Evolutionary conservation across 768 basidiomycete genomes (phyloP).

Genomic region (Auriculariales sp.): DNA sequence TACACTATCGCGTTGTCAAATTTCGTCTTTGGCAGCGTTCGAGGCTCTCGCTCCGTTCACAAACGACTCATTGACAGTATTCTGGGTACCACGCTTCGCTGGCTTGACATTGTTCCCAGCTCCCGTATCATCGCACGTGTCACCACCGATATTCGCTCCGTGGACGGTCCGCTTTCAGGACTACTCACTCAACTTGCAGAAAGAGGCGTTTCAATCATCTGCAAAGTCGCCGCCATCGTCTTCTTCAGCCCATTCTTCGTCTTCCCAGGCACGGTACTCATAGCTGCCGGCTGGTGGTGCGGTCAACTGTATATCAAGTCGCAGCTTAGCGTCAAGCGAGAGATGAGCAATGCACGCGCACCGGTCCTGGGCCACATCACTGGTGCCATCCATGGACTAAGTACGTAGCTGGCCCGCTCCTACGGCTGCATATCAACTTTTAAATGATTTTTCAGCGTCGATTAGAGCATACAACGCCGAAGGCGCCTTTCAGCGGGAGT

Average conservation of each 20-base stretch:
- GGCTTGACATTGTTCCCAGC: constrained; percentile 34
- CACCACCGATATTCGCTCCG: constrained; percentile 44
- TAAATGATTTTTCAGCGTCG: constrained; percentile 13
- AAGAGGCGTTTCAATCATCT: constrained; percentile 20
- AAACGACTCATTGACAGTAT: constrained; percentile 1
- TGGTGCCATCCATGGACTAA: constrained; percentile 8
- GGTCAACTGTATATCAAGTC: constrained; percentile 28
- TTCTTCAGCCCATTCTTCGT: constrained; percentile 31
- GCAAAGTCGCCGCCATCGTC: constrained; percentile 29
- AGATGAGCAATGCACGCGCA: constrained; percentile 28
- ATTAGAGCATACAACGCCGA: constrained; percentile 28
- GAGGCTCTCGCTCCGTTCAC: constrained; percentile 3
- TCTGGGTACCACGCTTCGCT: constrained; percentile 11
- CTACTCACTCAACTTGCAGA: constrained; percentile 18
- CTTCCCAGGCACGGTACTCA: constrained; percentile 27
- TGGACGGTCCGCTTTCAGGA: constrained; percentile 21
- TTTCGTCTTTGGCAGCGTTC: not conserved
- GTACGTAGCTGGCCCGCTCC: constrained; percentile 4
- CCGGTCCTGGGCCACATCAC: constrained; percentile 13
- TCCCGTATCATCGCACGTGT: constrained; percentile 49
- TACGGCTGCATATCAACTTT: not conserved
- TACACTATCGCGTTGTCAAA: not conserved
- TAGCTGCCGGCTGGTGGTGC: not conserved
- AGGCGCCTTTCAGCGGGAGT: constrained; percentile 15
- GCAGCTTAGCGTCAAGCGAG: constrained; percentile 33